These are phyloP conservation scores for Suaeda aralocaspica DNA, from an alignment of 148 eudicot genomes.

Conservation along the genomic window DNA sequence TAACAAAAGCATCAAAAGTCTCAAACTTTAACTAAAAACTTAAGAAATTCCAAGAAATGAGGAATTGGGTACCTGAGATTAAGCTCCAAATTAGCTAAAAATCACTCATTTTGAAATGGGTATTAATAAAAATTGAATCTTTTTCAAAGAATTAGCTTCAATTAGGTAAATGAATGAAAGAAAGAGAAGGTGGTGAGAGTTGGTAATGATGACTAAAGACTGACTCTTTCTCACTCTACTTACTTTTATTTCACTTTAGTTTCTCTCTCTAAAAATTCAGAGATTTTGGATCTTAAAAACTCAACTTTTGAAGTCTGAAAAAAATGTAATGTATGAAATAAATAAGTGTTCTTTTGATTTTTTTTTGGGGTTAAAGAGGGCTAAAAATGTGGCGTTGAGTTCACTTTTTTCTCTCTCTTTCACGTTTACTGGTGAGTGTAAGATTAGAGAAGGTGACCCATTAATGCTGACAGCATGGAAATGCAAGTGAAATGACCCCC, in stretches of 20 bases:
- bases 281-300: not conserved
- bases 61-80: slow-evolving; percentile 2
- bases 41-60: not conserved
- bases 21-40: not conserved
- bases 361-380: not conserved
- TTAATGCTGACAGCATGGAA: slow-evolving; percentile 28
- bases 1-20: not conserved
- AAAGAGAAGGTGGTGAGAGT: not conserved
- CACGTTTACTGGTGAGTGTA: slow-evolving; percentile 17
- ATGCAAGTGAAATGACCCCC: not conserved
- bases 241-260: not conserved
- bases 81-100: slow-evolving; percentile 7
- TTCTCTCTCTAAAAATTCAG: slow-evolving; percentile 1
- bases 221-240: slow-evolving; percentile 3
- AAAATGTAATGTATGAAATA: not conserved
- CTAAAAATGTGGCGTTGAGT: not conserved
- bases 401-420: slow-evolving; percentile 6
- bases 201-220: slow-evolving; percentile 8
- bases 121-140: slow-evolving; percentile 18
- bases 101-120: not conserved
- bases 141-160: not conserved
- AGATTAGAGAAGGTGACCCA: slow-evolving; percentile 1
- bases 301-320: not conserved
- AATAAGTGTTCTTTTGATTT: not conserved
- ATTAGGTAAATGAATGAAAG: not conserved